Conservation (phyloP, 257 asterid genomes). For the Nicotiana tomentosiformis region DNA sequence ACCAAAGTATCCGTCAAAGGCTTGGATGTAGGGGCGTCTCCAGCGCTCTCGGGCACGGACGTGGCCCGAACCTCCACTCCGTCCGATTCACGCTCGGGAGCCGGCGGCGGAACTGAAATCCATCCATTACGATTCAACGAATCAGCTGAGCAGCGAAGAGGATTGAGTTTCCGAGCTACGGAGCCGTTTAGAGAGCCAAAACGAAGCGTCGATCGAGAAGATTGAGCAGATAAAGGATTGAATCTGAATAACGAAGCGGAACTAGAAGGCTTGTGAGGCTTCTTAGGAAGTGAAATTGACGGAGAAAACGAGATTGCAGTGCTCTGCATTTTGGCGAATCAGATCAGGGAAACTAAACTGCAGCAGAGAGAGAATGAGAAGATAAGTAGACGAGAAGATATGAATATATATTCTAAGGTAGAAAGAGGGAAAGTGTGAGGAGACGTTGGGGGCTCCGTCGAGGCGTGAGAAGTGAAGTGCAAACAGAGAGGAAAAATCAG, state of each 20-base stretch:
- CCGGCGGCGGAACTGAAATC: conserved; percentile 31
- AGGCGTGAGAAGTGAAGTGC: conserved; percentile 14
- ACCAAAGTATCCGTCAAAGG: conserved; percentile 45
- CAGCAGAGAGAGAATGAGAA: neutral
- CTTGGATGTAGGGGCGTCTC: conserved; percentile 51
- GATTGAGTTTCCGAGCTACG: conserved; percentile 8
- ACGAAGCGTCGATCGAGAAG: conserved; percentile 2
- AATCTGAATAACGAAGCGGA: neutral
- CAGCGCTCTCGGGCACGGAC: conserved; percentile 45
- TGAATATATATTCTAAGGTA: neutral
- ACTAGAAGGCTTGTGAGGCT: conserved; percentile 11
- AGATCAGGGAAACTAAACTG: neutral
- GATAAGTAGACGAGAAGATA: neutral
- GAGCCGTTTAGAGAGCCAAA: conserved; percentile 8
- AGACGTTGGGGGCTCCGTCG: conserved; percentile 27
- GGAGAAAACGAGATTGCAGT: conserved; percentile 47
- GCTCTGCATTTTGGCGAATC: conserved; percentile 51
- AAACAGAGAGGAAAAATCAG: neutral
- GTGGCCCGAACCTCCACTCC: conserved; percentile 40
- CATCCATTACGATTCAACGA: conserved; percentile 40
- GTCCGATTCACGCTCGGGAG: conserved; percentile 23
- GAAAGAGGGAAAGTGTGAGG: neutral
- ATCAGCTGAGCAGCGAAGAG: conserved; percentile 35
- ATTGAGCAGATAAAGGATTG: conserved; percentile 22
- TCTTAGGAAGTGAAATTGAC: conserved; percentile 32